phyloP scores from a whole-genome alignment of 208 protist genomes.

The Acanthamoeba divionensis region DNA sequence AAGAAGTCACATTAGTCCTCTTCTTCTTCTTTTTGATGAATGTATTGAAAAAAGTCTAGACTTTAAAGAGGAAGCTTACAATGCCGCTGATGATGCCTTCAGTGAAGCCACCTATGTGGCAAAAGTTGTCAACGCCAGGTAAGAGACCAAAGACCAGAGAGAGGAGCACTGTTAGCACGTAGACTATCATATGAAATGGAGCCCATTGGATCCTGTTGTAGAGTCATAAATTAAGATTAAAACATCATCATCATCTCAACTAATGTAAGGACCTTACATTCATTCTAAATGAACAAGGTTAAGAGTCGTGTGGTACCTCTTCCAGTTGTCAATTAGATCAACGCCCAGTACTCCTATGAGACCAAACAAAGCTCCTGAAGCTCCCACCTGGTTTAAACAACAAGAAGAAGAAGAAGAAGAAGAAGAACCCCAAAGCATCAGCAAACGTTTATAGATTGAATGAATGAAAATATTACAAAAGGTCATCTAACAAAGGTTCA shows the following conservation, averaged over 20 bases:
- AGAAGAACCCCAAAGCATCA: too few relatives aligned
- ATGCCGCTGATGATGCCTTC: conserved; percentile 27
- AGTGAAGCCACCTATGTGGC: conserved; percentile 51
- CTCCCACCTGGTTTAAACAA: conserved; percentile 29
- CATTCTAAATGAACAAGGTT: background rate
- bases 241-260: background rate
- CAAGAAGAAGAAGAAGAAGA: background rate
- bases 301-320: background rate
- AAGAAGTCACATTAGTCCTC: background rate
- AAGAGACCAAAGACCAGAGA: conserved; percentile 48
- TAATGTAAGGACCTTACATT: background rate
- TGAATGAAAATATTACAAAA: too few relatives aligned
- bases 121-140: conserved; percentile 58
- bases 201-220: too few relatives aligned
- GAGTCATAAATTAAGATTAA: background rate
- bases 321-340: conserved; percentile 53
- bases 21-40: background rate
- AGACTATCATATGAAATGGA: conserved; percentile 31
- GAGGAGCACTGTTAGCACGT: background rate
- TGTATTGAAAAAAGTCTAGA: background rate
- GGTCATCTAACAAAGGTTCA: background rate
- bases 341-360: conserved; percentile 3
- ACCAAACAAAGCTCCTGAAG: conserved; percentile 19
- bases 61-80: background rate
- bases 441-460: too few relatives aligned